Evolutionary conservation across 306 rosid genomes (phyloP), one percentile per base, ranked within the genome.

Genomic region (Vachellia collinsii): DNA sequence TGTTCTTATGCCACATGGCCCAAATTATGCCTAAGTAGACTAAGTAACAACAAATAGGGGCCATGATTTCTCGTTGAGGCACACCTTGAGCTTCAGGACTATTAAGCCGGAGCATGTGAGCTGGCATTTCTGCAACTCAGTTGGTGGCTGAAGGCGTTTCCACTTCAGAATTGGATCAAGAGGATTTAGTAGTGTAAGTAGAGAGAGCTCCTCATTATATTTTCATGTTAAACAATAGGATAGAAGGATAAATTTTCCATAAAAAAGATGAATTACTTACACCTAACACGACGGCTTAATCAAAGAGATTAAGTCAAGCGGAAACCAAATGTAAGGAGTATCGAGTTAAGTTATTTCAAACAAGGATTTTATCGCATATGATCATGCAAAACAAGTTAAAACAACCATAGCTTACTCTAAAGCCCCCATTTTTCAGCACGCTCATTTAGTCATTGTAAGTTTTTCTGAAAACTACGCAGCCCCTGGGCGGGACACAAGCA

Each of bases 181-280:
- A 63, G 43, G 42, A 63, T 36, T 13, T 34, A 63, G 9, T 34
- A 1, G 69, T 12, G 7, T 11, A 37, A 63, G 42, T n/a, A 63
- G 69, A 14, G 69, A 63, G 43, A 63, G 42, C 69, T 63, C 38
- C 42, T 34, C 69, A 34, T 63, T 42, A 63, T 34, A 63, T 63
- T 34, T 63, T 34, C 42, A 36, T 29, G 38, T 29, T 59, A 29
- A 63, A 34, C 20, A 63, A 25, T 63, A 34, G 2, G 19, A 34
- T 34, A 63, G 42, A 34, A 34, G n/a, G 69, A 34, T 29, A 63
- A 34, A 53, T 13, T 63, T 29, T 1, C 17, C 38, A 20, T 25
- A 23, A 22, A 23, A 59, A 23, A 59, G 36, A 23, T 23, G 0
- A 59, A 22, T 11, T 10, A 59, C 66, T 59, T 23, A 4, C 37